phyloP scores from a whole-genome alignment of 345 rosid species.

The Durio zibethinus region DNA sequence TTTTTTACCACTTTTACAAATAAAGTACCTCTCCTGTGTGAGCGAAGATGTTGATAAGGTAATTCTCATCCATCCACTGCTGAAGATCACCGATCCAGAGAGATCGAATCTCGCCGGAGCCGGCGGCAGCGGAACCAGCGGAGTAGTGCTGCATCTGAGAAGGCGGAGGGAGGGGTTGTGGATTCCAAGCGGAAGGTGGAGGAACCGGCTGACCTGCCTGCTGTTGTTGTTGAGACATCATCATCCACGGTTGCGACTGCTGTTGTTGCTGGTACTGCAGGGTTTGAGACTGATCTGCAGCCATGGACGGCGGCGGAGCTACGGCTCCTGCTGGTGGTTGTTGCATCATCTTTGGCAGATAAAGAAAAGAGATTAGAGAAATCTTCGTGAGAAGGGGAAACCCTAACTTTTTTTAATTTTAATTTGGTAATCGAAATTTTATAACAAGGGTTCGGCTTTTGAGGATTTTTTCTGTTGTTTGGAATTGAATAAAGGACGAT shows the following conservation, averaged over 20 bases:
- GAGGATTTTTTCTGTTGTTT: too few species aligned
- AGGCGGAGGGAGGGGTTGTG: slow-evolving; percentile 63
- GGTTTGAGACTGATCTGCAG: slow-evolving; percentile 36
- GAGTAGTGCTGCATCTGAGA: slow-evolving; percentile 43
- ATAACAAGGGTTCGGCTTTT: neutral
- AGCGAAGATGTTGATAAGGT: slow-evolving; percentile 54
- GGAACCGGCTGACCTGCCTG: slow-evolving; percentile 51
- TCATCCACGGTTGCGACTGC: slow-evolving; percentile 52
- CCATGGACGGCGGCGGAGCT: slow-evolving; percentile 34
- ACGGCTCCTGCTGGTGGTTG: slow-evolving; percentile 67
- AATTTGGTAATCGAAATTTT: neutral
- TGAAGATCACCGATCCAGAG: slow-evolving; percentile 94
- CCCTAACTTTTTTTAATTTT: neutral
- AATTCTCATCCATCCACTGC: slow-evolving; percentile 91
- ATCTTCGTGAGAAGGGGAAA: neutral
- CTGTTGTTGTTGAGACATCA: slow-evolving; percentile 49
- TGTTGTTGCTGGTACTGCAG: slow-evolving; percentile 41
- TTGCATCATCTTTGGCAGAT: slow-evolving; percentile 32
- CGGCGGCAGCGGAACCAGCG: slow-evolving; percentile 20
- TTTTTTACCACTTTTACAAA: neutral
- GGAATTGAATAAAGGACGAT: too few species aligned
- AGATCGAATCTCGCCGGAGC: slow-evolving; percentile 53
- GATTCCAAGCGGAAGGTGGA: slow-evolving; percentile 71
- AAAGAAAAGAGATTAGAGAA: neutral
- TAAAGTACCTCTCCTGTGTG: slow-evolving; percentile 56